Conservation (phyloP, 768 basidiomycete species). For the Holtermanniella nyarrowii region DNA sequence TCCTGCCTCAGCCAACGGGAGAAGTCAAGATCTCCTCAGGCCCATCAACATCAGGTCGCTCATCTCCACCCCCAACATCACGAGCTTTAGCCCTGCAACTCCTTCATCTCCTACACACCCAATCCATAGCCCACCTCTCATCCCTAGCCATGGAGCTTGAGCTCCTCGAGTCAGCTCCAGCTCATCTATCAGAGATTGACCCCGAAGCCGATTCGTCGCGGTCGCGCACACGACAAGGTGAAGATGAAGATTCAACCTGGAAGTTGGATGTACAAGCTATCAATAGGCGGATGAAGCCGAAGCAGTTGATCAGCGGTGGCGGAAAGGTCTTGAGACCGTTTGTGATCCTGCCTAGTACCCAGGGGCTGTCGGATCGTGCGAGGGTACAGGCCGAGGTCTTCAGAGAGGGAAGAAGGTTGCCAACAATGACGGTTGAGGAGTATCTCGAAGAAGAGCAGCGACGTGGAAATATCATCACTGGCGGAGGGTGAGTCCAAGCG, state of each 20-base stretch:
- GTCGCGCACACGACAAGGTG: slow-evolving; percentile 5
- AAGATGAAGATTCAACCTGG: slow-evolving; percentile 54
- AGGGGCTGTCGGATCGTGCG: slow-evolving; percentile 51
- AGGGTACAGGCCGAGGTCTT: slow-evolving; percentile 73
- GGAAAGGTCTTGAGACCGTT: slow-evolving; percentile 87
- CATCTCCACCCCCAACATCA: slow-evolving; percentile 8
- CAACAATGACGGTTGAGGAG: slow-evolving; percentile 93
- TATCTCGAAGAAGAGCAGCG: slow-evolving; percentile 76
- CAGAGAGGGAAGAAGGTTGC: slow-evolving; percentile 67
- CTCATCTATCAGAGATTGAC: slow-evolving; percentile 9
- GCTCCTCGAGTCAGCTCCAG: slow-evolving; percentile 46
- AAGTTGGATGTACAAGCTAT: slow-evolving; percentile 51
- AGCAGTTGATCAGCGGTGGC: slow-evolving; percentile 53
- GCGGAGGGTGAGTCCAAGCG: slow-evolving; percentile 60
- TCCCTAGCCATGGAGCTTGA: slow-evolving; percentile 63
- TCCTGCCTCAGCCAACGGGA: slow-evolving; percentile 10
- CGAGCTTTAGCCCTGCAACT: slow-evolving; percentile 56
- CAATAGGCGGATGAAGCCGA: slow-evolving; percentile 45
- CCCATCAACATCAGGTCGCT: slow-evolving; percentile 2
- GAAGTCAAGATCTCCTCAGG: slow-evolving; percentile 1
- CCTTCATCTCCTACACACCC: slow-evolving; percentile 60
- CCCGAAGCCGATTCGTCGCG: not conserved
- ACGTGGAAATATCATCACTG: slow-evolving; percentile 75
- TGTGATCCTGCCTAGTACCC: slow-evolving; percentile 71
- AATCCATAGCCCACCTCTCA: slow-evolving; percentile 58